These are phyloP conservation scores for Torrubiellomyces zombiae DNA, from an alignment of 2,329 filamentous ascomycete species.

Conservation along the genomic window DNA sequence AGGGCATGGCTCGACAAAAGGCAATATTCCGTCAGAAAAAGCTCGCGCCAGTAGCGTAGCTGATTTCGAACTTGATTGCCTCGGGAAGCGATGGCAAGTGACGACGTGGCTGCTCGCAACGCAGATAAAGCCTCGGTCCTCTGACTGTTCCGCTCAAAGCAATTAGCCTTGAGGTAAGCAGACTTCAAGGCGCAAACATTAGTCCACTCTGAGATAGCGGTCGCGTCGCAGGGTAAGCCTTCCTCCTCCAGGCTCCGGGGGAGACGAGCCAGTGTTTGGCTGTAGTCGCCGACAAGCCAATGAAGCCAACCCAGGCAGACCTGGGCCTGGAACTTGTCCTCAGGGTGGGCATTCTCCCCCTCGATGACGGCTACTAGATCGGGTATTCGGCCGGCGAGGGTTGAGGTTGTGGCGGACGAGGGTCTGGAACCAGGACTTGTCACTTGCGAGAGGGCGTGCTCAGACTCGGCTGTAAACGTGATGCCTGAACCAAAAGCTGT, in stretches of 20 bases:
- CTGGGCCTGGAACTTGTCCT: slow-evolving; percentile 60
- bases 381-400: slow-evolving; percentile 27
- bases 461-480: slow-evolving; percentile 51
- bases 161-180: slow-evolving; percentile 58
- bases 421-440: slow-evolving; percentile 23
- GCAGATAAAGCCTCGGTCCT: slow-evolving; percentile 44
- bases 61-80: slow-evolving; percentile 42
- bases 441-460: slow-evolving; percentile 44
- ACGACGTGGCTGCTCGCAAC: slow-evolving; percentile 49
- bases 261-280: slow-evolving; percentile 40
- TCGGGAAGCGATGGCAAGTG: slow-evolving; percentile 36
- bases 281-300: slow-evolving; percentile 58
- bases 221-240: slow-evolving; percentile 32
- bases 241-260: slow-evolving; percentile 45
- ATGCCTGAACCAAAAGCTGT: slow-evolving; percentile 48
- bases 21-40: slow-evolving; percentile 59
- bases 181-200: slow-evolving; percentile 67
- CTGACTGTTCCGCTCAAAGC: slow-evolving; percentile 31
- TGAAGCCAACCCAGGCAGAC: slow-evolving; percentile 77
- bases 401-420: slow-evolving; percentile 24
- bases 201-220: slow-evolving; percentile 56
- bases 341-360: slow-evolving; percentile 31
- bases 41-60: slow-evolving; percentile 62
- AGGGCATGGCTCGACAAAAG: slow-evolving; percentile 47
- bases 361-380: slow-evolving; percentile 41